These are phyloP conservation scores for Xylaria sp. DNA, from an alignment of 2,329 filamentous ascomycete genomes.

Conservation along the genomic window DNA sequence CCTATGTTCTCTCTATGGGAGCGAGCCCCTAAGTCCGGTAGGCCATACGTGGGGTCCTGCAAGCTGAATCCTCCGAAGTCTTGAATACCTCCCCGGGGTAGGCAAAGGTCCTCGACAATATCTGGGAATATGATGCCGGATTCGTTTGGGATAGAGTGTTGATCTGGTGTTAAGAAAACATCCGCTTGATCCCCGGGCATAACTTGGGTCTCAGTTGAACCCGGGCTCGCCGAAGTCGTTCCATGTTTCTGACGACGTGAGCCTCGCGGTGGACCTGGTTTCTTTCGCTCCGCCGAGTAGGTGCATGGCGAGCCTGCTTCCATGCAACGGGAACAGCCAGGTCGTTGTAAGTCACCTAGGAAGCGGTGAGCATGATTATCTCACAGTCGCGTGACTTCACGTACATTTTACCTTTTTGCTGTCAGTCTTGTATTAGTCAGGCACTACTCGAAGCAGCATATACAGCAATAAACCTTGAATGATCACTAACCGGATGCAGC, in stretches of 20 bases:
- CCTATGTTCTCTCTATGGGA: constrained; percentile 8
- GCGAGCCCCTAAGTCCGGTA: not conserved
- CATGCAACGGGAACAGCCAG: constrained; percentile 50
- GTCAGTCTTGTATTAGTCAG: constrained; percentile 23
- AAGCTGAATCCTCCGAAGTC: constrained; percentile 25
- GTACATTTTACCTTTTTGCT: constrained; percentile 48
- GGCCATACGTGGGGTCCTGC: constrained; percentile 27
- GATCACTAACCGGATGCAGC: constrained; percentile 44
- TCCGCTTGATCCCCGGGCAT: constrained; percentile 7
- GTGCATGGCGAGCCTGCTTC: constrained; percentile 45
- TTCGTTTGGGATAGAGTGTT: constrained; percentile 1
- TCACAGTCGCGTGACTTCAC: not conserved
- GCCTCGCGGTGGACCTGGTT: constrained; percentile 49
- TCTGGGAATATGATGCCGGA: not conserved
- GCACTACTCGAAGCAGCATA: not conserved
- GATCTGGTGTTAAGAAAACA: constrained; percentile 1
- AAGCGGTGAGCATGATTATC: constrained; percentile 18
- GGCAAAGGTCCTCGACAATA: constrained; percentile 8
- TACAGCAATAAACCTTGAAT: not conserved
- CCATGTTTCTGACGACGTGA: constrained; percentile 38
- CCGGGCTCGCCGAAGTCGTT: constrained; percentile 5
- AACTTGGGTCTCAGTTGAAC: constrained; percentile 15
- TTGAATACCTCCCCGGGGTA: constrained; percentile 8
- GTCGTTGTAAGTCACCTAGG: constrained; percentile 48
- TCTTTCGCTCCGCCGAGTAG: constrained; percentile 47